Evolutionary conservation across 106 monocot species (phyloP), one percentile per base, ranked within the genome.

Genomic region (Dendrobium catenatum): DNA sequence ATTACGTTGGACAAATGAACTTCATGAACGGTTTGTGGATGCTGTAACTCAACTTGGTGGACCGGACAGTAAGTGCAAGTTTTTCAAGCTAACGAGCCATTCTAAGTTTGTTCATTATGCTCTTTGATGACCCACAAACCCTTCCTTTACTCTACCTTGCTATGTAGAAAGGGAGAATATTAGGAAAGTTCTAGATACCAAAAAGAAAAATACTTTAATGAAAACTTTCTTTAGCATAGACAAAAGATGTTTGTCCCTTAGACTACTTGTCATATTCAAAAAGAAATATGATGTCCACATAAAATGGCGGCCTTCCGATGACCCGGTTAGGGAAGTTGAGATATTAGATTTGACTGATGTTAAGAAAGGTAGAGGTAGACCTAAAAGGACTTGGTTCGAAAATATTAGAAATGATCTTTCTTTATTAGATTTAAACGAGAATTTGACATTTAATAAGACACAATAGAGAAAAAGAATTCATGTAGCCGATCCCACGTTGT

Each of bases 11-110:
- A 91, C 86, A 49, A 75, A 91, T 85, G 91, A 91, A 18, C 88
- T 91, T 70, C 91, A 91, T 83, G 91, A 88, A 29, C 88, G 91
- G 68, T 91, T 91, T 86, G 91, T 91, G 49, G 91, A 91, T 84
- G 88, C 91, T 51, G 88, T 91, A 22, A 79, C 86, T 10, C 91
- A 91, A 80, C 86, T 91, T 70, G 91, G 91, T 40, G 91, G 91
- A 27, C 88, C 91, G 55, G 91, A 91, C 22, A 86, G 91, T 91
- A 54, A 84, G 91, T 90, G 8, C 18, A 82, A 41, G 48, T 74
- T 29, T 74, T 74, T 42, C 37, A 74, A 74, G 19, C 74, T 74
- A 11, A n/a, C 40, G 0, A 43, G 16, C n/a, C 15, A 61, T 66
- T 66, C 9, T 5, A 66, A 66, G 24, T 66, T 18, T 22, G 6